Percentiles rank a stretch among this genome's conserved stretches.
Conservation (phyloP, 495 filamentous ascomycete species). For the Aspergillus mulundensis region DNA sequence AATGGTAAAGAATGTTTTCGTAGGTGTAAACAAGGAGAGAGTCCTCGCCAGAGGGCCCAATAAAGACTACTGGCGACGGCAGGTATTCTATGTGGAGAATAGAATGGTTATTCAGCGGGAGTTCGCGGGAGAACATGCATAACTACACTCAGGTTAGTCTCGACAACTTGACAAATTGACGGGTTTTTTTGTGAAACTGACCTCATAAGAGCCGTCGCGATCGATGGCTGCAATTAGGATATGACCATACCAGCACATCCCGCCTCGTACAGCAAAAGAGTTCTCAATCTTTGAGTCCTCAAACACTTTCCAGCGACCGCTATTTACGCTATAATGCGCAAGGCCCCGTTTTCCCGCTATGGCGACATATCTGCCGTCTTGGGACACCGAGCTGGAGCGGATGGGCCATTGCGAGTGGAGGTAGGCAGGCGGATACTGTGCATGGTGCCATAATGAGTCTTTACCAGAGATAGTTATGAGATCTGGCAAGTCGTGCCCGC, state of each 20-base stretch:
- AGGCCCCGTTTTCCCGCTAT: slow-evolving; percentile 89
- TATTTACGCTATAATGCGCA: slow-evolving; percentile 92
- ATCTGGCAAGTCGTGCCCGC: slow-evolving; percentile 87
- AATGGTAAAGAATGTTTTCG: slow-evolving; percentile 94
- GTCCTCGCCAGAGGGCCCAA: slow-evolving; percentile 85
- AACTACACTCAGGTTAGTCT: slow-evolving; percentile 45
- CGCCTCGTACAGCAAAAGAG: slow-evolving; percentile 85
- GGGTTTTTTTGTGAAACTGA: slow-evolving; percentile 22
- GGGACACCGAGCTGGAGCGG: slow-evolving; percentile 74
- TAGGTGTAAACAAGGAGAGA: slow-evolving; percentile 95
- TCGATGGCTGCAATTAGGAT: slow-evolving; percentile 93
- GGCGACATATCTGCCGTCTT: slow-evolving; percentile 90
- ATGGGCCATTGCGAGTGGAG: slow-evolving; percentile 91
- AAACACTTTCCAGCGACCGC: slow-evolving; percentile 94
- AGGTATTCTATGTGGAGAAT: slow-evolving; percentile 73
- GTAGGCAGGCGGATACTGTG: slow-evolving; percentile 80
- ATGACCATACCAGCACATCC: slow-evolving; percentile 98
- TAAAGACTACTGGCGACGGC: slow-evolving; percentile 76
- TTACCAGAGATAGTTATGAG: slow-evolving; percentile 91
- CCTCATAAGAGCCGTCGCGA: slow-evolving; percentile 74
- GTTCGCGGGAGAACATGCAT: slow-evolving; percentile 86
- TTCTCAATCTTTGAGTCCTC: slow-evolving; percentile 76
- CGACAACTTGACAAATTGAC: background rate
- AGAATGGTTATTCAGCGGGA: slow-evolving; percentile 66
- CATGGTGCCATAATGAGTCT: slow-evolving; percentile 85